Evolutionary conservation across 73 alveolate genomes (phyloP).

Genomic region (Paramecium pentaurelia): DNA sequence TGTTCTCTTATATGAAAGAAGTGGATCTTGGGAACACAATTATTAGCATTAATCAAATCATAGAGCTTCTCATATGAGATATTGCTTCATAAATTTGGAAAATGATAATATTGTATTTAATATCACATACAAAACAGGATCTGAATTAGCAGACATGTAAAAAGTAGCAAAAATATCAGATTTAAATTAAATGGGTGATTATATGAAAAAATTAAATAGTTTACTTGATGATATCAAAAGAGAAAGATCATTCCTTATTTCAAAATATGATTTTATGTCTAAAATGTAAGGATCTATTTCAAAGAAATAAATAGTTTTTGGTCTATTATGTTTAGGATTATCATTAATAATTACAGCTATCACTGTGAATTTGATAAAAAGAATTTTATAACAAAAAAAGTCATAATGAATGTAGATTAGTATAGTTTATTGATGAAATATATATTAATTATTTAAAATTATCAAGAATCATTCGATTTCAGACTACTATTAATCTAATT

Average conservation of each 20-base stretch:
- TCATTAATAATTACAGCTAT: not conserved
- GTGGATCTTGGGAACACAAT: not conserved
- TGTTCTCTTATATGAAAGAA: not conserved
- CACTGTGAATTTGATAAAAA: not conserved
- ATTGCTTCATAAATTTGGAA: not conserved
- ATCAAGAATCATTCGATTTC: not conserved
- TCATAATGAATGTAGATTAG: not conserved
- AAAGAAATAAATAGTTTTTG: not conserved
- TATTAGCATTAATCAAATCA: not conserved
- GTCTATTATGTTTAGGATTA: not conserved
- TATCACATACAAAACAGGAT: not conserved
- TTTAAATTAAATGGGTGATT: not conserved
- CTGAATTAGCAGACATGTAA: not conserved
- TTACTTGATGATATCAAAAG: not conserved
- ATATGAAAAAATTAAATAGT: not conserved
- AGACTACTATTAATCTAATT: not conserved
- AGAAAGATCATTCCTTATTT: not conserved
- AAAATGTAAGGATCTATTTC: not conserved
- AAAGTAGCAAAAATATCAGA: not conserved
- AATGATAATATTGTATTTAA: not conserved
- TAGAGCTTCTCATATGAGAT: not conserved
- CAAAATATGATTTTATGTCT: not conserved
- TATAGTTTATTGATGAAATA: not conserved
- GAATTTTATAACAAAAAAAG: conserved; percentile 1
- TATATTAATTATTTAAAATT: not conserved